Percentiles rank a stretch among this genome's conserved stretches.
These are phyloP conservation scores for Cladosporium colombiae DNA, from an alignment of 2,329 filamentous ascomycete genomes.

Conservation along the genomic window DNA sequence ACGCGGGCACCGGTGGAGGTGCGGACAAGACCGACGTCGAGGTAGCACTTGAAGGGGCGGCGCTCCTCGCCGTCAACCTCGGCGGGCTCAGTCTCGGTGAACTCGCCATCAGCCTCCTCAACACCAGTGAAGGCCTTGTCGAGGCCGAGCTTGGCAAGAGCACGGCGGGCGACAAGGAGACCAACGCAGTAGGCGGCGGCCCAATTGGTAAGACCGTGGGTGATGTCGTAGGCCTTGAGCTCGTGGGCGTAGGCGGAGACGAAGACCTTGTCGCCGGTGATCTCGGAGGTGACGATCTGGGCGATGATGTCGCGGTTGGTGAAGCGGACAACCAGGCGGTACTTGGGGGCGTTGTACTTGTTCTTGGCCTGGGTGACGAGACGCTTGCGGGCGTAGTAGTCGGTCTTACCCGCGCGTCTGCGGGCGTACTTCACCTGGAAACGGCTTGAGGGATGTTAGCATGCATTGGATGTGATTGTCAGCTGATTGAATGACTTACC, in stretches of 20 bases:
- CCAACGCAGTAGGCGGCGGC: conserved; percentile 94
- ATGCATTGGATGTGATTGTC: conserved; percentile 18
- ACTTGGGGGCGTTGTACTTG: conserved; percentile 99
- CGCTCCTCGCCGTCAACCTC: conserved; percentile 85
- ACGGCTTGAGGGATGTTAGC: conserved; percentile 60
- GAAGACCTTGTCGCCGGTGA: conserved; percentile 97
- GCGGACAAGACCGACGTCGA: conserved; percentile 95
- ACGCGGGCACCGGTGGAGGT: conserved; percentile 98
- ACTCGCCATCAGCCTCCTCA: conserved; percentile 96
- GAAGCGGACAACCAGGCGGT: conserved; percentile 91
- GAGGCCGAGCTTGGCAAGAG: conserved; percentile 93
- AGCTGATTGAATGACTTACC: conserved; percentile 59
- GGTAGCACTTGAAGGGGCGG: conserved; percentile 98
- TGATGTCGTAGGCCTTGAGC: conserved; percentile 95
- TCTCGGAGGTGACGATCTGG: conserved; percentile 96
- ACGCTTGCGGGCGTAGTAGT: conserved; percentile 99
- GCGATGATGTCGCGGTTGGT: conserved; percentile 92
- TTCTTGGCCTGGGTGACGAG: conserved; percentile 99
- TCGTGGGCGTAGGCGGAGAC: conserved; percentile 91
- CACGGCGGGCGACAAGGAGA: conserved; percentile 94
- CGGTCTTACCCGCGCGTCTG: conserved; percentile 94
- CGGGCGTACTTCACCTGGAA: conserved; percentile 99
- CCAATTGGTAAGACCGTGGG: conserved; percentile 99
- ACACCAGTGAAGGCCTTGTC: conserved; percentile 93
- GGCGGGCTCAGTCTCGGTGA: conserved; percentile 88